Evolutionary conservation across 768 basidiomycete genomes (phyloP).

Genomic region (Astraeus odoratus): DNA sequence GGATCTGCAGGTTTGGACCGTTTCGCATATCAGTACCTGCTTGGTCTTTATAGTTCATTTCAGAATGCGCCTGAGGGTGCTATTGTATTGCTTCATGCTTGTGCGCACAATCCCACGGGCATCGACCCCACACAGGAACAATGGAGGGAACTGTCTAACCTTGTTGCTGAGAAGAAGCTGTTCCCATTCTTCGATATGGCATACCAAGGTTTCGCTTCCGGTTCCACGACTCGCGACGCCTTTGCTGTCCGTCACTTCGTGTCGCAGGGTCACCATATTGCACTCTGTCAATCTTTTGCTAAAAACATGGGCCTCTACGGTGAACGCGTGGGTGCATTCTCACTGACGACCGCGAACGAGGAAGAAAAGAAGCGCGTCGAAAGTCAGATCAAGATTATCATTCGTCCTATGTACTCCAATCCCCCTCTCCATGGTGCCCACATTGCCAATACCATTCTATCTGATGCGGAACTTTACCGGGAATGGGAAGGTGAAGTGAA

Average conservation of each 20-base stretch:
- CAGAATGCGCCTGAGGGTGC: constrained; percentile 69
- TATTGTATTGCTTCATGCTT: constrained; percentile 89
- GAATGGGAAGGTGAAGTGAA: constrained; percentile 93
- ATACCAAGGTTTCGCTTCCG: constrained; percentile 98
- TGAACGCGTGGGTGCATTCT: constrained; percentile 97
- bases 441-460: constrained; percentile 80
- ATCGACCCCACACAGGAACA: constrained; percentile 91
- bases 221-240: constrained; percentile 83
- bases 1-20: constrained; percentile 64
- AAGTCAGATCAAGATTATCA: constrained; percentile 91
- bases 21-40: neutral
- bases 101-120: constrained; percentile 99
- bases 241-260: constrained; percentile 95
- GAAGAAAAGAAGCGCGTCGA: constrained; percentile 84
- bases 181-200: constrained; percentile 99
- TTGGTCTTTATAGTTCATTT: constrained; percentile 8
- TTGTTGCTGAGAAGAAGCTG: constrained; percentile 81
- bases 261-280: constrained; percentile 80
- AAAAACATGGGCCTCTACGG: constrained; percentile 99
- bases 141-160: constrained; percentile 85
- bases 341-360: constrained; percentile 59
- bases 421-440: constrained; percentile 88
- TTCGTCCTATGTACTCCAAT: constrained; percentile 97
- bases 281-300: constrained; percentile 92
- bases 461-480: constrained; percentile 61